phyloP scores from a whole-genome alignment of 1,284 basidiomycete genomes.

The Schizopora paradoxa region DNA sequence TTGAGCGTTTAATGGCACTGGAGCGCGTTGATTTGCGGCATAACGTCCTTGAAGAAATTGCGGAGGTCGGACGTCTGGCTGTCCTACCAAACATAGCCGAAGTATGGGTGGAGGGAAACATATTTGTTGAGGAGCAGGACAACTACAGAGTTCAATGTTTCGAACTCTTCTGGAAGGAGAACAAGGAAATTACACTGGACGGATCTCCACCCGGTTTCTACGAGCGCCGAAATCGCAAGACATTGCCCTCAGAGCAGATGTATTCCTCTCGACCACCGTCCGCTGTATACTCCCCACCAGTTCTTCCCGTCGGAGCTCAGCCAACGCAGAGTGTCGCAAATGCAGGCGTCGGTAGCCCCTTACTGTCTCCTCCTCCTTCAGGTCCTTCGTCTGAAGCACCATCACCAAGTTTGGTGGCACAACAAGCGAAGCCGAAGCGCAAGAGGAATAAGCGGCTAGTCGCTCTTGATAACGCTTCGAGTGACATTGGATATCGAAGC shows the following conservation, averaged over 20 bases:
- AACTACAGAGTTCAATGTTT: constrained; percentile 76
- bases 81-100: constrained; percentile 72
- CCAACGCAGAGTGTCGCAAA: constrained; percentile 21
- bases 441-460: constrained; percentile 56
- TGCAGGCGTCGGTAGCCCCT: constrained; percentile 16
- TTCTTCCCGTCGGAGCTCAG: constrained; percentile 45
- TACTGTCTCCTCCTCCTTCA: constrained; percentile 31
- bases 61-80: constrained; percentile 83
- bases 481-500: constrained; percentile 32
- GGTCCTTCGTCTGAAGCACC: constrained; percentile 35
- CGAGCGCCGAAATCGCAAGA: constrained; percentile 61
- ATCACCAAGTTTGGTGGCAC: constrained; percentile 39
- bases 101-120: constrained; percentile 80
- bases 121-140: constrained; percentile 66
- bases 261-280: constrained; percentile 43
- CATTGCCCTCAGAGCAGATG: constrained; percentile 46
- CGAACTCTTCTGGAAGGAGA: constrained; percentile 78
- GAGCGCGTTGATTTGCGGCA: constrained; percentile 83
- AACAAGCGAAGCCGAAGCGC: constrained; percentile 45
- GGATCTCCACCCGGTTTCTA: constrained; percentile 70
- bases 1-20: constrained; percentile 82
- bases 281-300: constrained; percentile 51
- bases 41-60: constrained; percentile 78
- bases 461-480: constrained; percentile 45
- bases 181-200: constrained; percentile 68